Base-by-base conservation (phyloP, 2,329 filamentous ascomycete species). In the Leptographium flavum region DNA sequence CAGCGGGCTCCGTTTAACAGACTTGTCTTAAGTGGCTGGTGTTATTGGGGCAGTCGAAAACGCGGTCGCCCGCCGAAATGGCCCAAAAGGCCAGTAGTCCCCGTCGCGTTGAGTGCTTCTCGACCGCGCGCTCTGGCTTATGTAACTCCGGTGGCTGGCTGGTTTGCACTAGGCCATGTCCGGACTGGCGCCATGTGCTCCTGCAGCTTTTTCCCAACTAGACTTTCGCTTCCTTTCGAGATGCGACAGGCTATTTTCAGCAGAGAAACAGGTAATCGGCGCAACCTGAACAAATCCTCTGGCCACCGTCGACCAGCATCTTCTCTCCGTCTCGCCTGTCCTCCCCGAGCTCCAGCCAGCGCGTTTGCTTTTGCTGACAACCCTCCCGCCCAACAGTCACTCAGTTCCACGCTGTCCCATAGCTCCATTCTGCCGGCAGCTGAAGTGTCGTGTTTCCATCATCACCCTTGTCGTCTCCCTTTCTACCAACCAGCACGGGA, bases 41-140 rank as follows among this genome's bases (percentile, higher is more conserved):
- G 27, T 21, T 39, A 14, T 25, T 21, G 30, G 35, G 40, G 41
- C 42, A 41, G 46, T 44, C 38, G 28, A 45, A 49, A 47, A 51
- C 50, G 50, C 50, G 49, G 45, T 51, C 43, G 43, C 33, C 8
- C 27, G 27, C 13, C 27, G 42, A 40, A 41, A 25, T 19, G 10
- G 17, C 11, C 15, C 25, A 42, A 48, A 45, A 44, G 31, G n/a
- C 15, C 14, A 42, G 32, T n/a, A n/a, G n/a, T n/a, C n/a, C n/a
- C n/a, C n/a, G n/a, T 41, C 52, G 52, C 50, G 50, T 53, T 52
- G 46, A 53, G 52, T 52, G 52, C 38, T 49, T 13, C 21, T 21
- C 19, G 13, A 21, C 19, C 23, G 8, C 10, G 15, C 39, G 28
- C 13, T 14, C 17, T 28, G 5, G 33, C 30, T 48, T 50, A 46